phyloP scores from a whole-genome alignment of 352 stramenopile genomes.

The Albugo candida region DNA sequence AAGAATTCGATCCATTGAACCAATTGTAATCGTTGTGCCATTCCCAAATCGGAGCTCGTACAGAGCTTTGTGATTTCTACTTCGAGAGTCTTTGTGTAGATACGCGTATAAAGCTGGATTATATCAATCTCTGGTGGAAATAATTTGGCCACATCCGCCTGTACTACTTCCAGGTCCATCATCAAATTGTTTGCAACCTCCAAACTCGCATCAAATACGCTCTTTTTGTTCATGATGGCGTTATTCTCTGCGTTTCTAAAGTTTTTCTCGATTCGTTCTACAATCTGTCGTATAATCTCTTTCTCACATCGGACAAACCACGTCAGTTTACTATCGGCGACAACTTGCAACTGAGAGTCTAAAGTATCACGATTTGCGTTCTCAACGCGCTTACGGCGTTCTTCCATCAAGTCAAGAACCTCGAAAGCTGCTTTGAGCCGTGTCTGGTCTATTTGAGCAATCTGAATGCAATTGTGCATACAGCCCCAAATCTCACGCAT shows the following conservation, averaged over 20 bases:
- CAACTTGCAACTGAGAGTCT: slow-evolving; percentile 31
- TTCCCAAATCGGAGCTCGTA: slow-evolving; percentile 31
- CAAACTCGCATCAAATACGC: slow-evolving; percentile 38
- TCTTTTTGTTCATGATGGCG: slow-evolving; percentile 22
- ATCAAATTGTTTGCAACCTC: slow-evolving; percentile 50
- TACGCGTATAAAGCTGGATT: slow-evolving; percentile 49
- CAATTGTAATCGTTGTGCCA: slow-evolving; percentile 54
- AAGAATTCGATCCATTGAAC: slow-evolving; percentile 82
- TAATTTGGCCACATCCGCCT: slow-evolving; percentile 42
- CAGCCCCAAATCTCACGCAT: slow-evolving; percentile 56
- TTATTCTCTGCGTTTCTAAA: slow-evolving; percentile 37
- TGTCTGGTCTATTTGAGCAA: slow-evolving; percentile 52
- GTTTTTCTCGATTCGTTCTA: slow-evolving; percentile 31
- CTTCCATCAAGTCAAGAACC: slow-evolving; percentile 59
- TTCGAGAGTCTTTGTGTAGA: slow-evolving; percentile 61
- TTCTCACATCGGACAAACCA: slow-evolving; percentile 35
- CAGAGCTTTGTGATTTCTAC: slow-evolving; percentile 41
- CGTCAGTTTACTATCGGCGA: slow-evolving; percentile 22
- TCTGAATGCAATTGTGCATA: slow-evolving; percentile 66
- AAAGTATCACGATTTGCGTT: slow-evolving; percentile 46
- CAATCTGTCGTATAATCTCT: slow-evolving; percentile 35
- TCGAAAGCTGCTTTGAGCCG: slow-evolving; percentile 47
- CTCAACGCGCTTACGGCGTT: slow-evolving; percentile 22
- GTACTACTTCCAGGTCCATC: slow-evolving; percentile 59
- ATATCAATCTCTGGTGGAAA: slow-evolving; percentile 66